Base-by-base conservation (phyloP, 163 green algal genomes). In the Chlorella variabilis region DNA sequence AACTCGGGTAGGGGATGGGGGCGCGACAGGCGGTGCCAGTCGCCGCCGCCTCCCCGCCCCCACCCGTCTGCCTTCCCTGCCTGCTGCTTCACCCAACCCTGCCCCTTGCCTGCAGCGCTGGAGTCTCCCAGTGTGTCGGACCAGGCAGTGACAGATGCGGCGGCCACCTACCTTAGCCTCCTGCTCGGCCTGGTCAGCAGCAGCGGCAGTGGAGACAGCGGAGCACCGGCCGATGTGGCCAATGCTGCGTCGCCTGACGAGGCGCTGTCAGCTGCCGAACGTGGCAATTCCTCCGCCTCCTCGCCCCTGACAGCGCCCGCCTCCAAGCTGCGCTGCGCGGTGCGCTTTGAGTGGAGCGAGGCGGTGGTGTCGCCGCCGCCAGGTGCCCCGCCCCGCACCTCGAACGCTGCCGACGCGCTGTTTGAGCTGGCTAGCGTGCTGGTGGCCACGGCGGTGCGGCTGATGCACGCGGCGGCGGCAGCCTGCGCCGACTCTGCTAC, bases 401-500 rank as follows among this genome's bases (percentile, higher is more conserved):
- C 73, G 15, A 4, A 25, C 15, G n/a, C 23, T 29, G 39, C 69
- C 18, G 84, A 91, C 41, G 75, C 82, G 2, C 39, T 84, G 2
- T 89, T 84, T 66, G 87, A 91, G 80, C 71, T 90, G 56, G 85
- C 56, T 25, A 45, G 29, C 17, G 56, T 68, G 69, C 58, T 84
- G 56, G 25, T 80, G 23, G 69, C 56, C 9, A 61, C 56, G 3
- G 77, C 75, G 4, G 23, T 85, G 21, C 85, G 84, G 58, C 63
- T 79, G 4, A 75, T 84, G 77, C 58, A 71, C 20, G 56, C 73
- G 2, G 85, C 87, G 25, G 78, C 83, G 2, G n/a, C 31, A 4
- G n/a, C 85, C 1, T 86, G 82, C 54, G n/a, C 48, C 2, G 83
- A 83, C 67, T 48, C 66, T 9, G 65, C 81, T n/a, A 36, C 63